These are phyloP conservation scores for Codiaeum variegatum DNA, from an alignment of 441 rosid genomes.

Conservation along the genomic window DNA sequence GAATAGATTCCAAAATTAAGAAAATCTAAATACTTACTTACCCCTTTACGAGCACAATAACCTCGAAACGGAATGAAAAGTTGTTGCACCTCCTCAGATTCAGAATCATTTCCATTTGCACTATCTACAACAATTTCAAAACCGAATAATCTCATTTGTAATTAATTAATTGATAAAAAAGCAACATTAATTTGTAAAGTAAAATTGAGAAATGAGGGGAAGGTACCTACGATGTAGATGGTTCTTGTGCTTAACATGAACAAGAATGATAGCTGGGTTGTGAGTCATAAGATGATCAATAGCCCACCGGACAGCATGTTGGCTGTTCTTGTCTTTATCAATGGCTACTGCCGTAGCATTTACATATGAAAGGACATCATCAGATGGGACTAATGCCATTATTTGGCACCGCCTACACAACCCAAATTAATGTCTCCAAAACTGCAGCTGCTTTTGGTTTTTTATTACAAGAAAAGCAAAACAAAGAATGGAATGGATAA, in stretches of 20 bases:
- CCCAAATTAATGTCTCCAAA: not conserved
- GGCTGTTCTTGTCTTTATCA: slow-evolving; percentile 81
- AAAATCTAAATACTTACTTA: slow-evolving; percentile 9
- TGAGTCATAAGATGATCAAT: slow-evolving; percentile 49
- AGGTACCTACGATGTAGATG: slow-evolving; percentile 62
- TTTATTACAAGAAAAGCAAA: not conserved
- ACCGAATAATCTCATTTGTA: not conserved
- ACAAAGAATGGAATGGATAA: too few relatives aligned
- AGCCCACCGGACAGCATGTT: slow-evolving; percentile 81
- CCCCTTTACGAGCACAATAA: slow-evolving; percentile 66
- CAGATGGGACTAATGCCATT: slow-evolving; percentile 36
- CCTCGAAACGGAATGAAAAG: slow-evolving; percentile 52
- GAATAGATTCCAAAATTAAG: not conserved
- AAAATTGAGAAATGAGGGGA: slow-evolving; percentile 26
- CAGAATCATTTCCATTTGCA: slow-evolving; percentile 28
- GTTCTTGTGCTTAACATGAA: slow-evolving; percentile 57
- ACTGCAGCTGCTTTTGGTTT: not conserved
- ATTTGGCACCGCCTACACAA: not conserved
- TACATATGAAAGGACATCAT: slow-evolving; percentile 22
- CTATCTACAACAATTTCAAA: slow-evolving; percentile 22
- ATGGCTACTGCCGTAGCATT: slow-evolving; percentile 64
- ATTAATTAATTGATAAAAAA: not conserved
- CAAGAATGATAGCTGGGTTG: slow-evolving; percentile 39
- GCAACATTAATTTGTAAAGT: not conserved
- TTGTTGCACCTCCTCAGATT: slow-evolving; percentile 34